Evolutionary conservation across 2,329 filamentous ascomycete species (phyloP), one percentile per base, ranked within the genome.

Genomic region (Claviceps sp.): DNA sequence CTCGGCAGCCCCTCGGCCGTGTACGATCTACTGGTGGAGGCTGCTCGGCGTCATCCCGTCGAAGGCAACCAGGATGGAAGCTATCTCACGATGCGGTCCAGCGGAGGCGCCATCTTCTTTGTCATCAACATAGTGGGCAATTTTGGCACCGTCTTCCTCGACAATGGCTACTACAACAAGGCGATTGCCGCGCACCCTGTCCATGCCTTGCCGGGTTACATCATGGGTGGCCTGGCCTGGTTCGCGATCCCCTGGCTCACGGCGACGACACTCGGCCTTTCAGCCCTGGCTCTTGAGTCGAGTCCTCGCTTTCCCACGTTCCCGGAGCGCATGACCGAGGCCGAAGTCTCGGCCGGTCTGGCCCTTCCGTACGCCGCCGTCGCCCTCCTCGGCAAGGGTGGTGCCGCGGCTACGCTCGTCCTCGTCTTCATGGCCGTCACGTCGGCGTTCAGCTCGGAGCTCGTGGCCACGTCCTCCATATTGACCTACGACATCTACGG

Each of bases 341-440:
- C 77, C 5, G 88, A 95, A 54, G 87, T 95, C 0, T 84, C 81
- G 1, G 88, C 88, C 5, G 90, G 90, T 2, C 73, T 95, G 11
- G 89, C 91, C 1, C 75, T 95, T 1, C 90, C 89, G 0, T 89
- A 90, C 53, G 89, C 88, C 1, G 86, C 90, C 0, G 86, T 94
- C 4, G 87, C 87, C 0, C 69, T 96, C 8, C 77, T 95, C 6
- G 90, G 89, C 1, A 83, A 83, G 59, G 87, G 87, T 3, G 89
- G 89, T 48, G 89, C 89, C 1, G 80, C 82, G 1, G 87, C 81
- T 0, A 89, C 87, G 0, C 75, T 94, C 1, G 70, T 95, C 11
- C 81, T 95, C 57, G 77, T 94, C 51, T 94, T 95, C 72, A 88
- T 95, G 82, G 89, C 90, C 22, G 89, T 95, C 22, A 95, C 89